Evolutionary conservation across 495 filamentous ascomycete genomes (phyloP), one percentile per base, ranked within the genome.

Genomic region (Daldinia concentrica): DNA sequence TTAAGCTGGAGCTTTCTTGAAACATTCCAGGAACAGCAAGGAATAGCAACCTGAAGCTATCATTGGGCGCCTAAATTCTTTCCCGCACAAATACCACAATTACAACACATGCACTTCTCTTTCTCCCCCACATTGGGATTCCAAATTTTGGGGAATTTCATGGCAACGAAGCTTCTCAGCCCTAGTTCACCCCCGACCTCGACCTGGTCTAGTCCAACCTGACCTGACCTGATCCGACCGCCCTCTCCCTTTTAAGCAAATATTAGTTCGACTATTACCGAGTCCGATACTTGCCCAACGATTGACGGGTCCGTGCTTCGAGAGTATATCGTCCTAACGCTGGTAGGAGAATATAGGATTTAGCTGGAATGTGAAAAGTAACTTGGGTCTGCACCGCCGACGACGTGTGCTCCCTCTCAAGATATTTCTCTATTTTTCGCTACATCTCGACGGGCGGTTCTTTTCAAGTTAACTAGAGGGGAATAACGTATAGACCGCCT

Each of bases 21-120:
- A 73, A 73, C 71, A 73, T 73, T 73, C 66, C 67, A 74, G 68
- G 72, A 71, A 74, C 72, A 48, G 58, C 58, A 61, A 58, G 55
- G 67, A 68, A 74, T 59, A 48, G 52, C 51, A 64, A 61, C 37
- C 65, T 45, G n/a, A 54, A 30, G 26, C 19, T 73, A 30, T 66
- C 12, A 73, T 73, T 73, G 71, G 71, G 58, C 66, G 71, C 71
- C 71, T 62, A 65, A 73, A 69, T 73, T 73, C 65, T 58, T 65
- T 62, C 64, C 34, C 67, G 15, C 57, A 29, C 57, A 60, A 15
- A 55, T 43, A 41, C 36, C 22, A 43, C 52, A 30, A 51, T 37
- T 50, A 37, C 58, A 55, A 43, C 57, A 36, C 57, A 36, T 24
- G 64, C 56, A 11, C 59, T 61, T 27, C 64, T 48, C 37, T 52